A percentile compares a stretch with the other conserved stretches of the same genome.
Conservation (phyloP, 2,329 filamentous ascomycete genomes). For the Pseudophaeomoniella oleicola region DNA sequence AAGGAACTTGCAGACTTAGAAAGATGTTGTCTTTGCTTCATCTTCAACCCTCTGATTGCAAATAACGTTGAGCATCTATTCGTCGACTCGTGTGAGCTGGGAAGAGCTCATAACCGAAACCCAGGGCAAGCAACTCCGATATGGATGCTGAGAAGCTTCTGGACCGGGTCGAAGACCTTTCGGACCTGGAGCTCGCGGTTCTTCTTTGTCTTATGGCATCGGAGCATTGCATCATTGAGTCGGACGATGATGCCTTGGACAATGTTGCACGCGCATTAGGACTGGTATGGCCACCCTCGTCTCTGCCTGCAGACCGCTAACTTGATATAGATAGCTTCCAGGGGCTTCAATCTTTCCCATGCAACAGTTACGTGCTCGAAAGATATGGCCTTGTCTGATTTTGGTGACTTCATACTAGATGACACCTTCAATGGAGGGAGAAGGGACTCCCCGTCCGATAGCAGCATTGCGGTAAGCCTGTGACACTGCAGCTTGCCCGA, state of each 20-base stretch:
- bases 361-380: conserved; percentile 58
- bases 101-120: too few species aligned
- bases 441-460: conserved; percentile 8
- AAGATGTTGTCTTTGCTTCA: too few species aligned
- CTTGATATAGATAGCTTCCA: conserved; percentile 42
- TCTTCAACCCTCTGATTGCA: too few species aligned
- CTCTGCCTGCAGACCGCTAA: not conserved
- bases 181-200: conserved; percentile 75
- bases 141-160: conserved; percentile 52
- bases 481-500: too few species aligned
- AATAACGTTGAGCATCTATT: too few species aligned
- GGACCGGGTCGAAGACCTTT: conserved; percentile 60
- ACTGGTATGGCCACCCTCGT: conserved; percentile 38
- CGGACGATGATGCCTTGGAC: conserved; percentile 46
- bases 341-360: conserved; percentile 58
- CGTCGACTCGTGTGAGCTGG: too few species aligned
- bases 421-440: conserved; percentile 10
- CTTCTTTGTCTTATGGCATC: conserved; percentile 67
- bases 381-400: conserved; percentile 65
- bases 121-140: conserved; percentile 3
- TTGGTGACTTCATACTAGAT: conserved; percentile 54
- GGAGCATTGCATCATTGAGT: conserved; percentile 82
- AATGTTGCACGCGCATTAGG: conserved; percentile 60
- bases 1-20: too few species aligned
- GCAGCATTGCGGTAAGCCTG: conserved; percentile 1